phyloP scores from a whole-genome alignment of 2,329 filamentous ascomycete species.

The Cercospora sp. region DNA sequence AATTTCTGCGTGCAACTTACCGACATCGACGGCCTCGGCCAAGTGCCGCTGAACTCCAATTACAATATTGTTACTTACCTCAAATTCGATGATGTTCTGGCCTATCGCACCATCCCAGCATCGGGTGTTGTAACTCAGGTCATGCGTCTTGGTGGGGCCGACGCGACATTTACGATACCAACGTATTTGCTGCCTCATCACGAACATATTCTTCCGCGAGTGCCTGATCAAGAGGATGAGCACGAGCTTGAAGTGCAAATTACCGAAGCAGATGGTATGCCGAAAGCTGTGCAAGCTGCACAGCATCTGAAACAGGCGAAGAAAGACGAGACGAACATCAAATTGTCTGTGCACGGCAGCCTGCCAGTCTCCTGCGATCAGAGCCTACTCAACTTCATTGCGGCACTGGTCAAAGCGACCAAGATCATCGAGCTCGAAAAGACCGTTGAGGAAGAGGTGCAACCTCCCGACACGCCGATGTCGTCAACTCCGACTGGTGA shows the following conservation, averaged over 20 bases:
- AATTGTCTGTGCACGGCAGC: conserved; percentile 50
- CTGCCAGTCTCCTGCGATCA: conserved; percentile 55
- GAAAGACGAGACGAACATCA: conserved; percentile 53
- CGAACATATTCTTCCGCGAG: conserved; percentile 53
- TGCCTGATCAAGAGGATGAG: conserved; percentile 40
- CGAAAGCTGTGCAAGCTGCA: conserved; percentile 45
- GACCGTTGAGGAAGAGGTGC: conserved; percentile 40
- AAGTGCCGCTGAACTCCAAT: conserved; percentile 51
- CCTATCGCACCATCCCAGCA: conserved; percentile 50
- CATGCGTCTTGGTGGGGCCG: conserved; percentile 53
- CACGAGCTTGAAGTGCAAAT: conserved; percentile 42
- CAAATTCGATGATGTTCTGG: conserved; percentile 51
- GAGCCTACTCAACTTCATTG: conserved; percentile 55
- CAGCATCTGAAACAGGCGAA: conserved; percentile 44
- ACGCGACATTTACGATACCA: conserved; percentile 52
- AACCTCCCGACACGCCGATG: conserved; percentile 17
- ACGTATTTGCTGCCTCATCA: conserved; percentile 56
- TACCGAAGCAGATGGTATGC: conserved; percentile 46
- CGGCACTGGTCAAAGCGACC: conserved; percentile 58
- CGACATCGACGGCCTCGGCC: conserved; percentile 48
- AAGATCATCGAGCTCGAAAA: conserved; percentile 58
- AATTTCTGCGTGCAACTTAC: conserved; percentile 54
- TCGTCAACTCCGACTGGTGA: conserved; percentile 32
- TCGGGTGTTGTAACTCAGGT: conserved; percentile 50
- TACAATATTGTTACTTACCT: conserved; percentile 52